Evolutionary conservation across 352 stramenopile species (phyloP).

Genomic region (Globisporangium uncinulatum): DNA sequence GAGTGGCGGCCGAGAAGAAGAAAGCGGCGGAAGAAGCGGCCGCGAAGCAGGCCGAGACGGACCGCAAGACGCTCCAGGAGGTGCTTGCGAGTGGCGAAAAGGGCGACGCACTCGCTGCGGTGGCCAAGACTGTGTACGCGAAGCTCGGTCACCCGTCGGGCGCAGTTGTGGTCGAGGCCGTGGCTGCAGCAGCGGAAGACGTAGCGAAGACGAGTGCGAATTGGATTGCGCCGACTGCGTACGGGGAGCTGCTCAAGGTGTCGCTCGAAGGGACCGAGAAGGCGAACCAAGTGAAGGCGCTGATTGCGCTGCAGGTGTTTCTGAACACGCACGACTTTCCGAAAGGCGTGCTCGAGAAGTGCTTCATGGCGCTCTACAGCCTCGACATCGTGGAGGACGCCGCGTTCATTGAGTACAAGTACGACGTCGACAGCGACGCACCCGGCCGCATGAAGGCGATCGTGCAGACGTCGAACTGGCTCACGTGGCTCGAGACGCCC

Average conservation of each 20-base stretch:
- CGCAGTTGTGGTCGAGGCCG: constrained; percentile 48
- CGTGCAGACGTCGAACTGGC: constrained; percentile 73
- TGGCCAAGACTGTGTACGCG: constrained; percentile 50
- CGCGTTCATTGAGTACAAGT: constrained; percentile 86
- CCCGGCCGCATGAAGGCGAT: constrained; percentile 81
- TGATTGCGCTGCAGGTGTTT: constrained; percentile 76
- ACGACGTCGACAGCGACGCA: constrained; percentile 67
- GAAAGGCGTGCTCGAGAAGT: constrained; percentile 77
- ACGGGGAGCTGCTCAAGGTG: constrained; percentile 59
- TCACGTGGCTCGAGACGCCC: constrained; percentile 79
- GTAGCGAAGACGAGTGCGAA: constrained; percentile 76
- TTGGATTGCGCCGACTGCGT: constrained; percentile 61
- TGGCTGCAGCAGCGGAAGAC: constrained; percentile 45
- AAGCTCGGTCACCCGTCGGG: constrained; percentile 35
- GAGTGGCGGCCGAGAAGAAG: constrained; percentile 48
- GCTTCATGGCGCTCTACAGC: constrained; percentile 82
- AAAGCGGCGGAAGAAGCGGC: constrained; percentile 44
- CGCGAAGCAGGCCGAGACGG: constrained; percentile 39
- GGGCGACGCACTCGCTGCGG: constrained; percentile 47
- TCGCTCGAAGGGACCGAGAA: constrained; percentile 42
- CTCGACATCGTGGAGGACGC: constrained; percentile 76
- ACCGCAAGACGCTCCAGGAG: constrained; percentile 51
- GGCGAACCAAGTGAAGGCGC: constrained; percentile 60
- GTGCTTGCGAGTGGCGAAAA: constrained; percentile 60
- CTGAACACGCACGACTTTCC: constrained; percentile 68